Evolutionary conservation across 306 rosid species (phyloP).

Genomic region (Dryas drummondii): DNA sequence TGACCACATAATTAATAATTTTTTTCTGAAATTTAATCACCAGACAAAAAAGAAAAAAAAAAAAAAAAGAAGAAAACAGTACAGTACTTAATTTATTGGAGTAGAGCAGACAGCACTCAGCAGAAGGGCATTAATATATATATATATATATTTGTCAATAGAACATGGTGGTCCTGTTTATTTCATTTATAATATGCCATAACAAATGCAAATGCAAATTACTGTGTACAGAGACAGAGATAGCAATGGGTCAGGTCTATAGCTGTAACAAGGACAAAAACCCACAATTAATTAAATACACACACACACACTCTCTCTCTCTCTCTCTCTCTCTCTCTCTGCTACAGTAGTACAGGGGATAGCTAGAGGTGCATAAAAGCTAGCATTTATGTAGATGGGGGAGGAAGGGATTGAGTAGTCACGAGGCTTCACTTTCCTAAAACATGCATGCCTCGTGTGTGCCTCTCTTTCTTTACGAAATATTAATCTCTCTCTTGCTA

Average conservation of each 20-base stretch:
- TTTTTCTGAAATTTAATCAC: background rate
- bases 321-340: conserved; percentile 28
- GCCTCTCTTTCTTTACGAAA: conserved; percentile 7
- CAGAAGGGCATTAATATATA: conserved; percentile 1
- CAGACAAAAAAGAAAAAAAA: background rate
- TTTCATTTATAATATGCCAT: conserved; percentile 18
- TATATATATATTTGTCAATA: conserved; percentile 3
- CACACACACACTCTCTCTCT: background rate
- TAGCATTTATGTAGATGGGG: conserved; percentile 26
- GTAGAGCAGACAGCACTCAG: background rate
- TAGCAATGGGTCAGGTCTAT: conserved; percentile 52
- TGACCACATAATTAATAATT: background rate
- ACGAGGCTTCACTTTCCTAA: conserved; percentile 32
- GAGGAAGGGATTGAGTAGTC: conserved; percentile 27
- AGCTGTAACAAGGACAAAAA: conserved; percentile 66
- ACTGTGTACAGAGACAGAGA: conserved; percentile 25
- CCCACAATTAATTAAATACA: conserved; percentile 38
- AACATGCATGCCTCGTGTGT: conserved; percentile 40
- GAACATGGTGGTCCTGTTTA: conserved; percentile 43
- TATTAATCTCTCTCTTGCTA: background rate
- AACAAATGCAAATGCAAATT: conserved; percentile 21
- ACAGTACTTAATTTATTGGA: background rate
- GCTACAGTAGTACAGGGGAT: conserved; percentile 27
- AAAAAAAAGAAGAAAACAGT: background rate
- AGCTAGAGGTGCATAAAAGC: conserved; percentile 21